Evolutionary conservation across 331 rosid species (phyloP), one percentile per base, ranked within the genome.

Genomic region (Acacia concinna): DNA sequence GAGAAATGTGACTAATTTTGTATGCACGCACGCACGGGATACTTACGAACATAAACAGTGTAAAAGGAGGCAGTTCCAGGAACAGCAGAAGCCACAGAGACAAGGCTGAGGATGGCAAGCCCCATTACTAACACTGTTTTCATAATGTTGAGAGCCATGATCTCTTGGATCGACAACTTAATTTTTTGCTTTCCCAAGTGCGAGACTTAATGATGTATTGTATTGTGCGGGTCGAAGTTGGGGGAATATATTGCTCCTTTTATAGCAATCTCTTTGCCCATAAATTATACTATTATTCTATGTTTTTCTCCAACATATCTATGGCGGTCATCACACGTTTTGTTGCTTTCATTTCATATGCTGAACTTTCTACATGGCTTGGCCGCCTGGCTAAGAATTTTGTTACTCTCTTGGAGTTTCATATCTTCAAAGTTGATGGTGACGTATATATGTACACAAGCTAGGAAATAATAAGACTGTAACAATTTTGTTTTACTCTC

Each of bases 1-100:
- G 59, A 51, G 25, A 51, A 20, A 51, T 51, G 59, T 0, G 62
- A 54, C 28, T 54, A 21, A n/a, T 6, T n/a, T n/a, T n/a, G n/a
- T n/a, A n/a, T n/a, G n/a, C n/a, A n/a, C n/a, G n/a, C n/a, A n/a
- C n/a, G n/a, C n/a, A 20, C n/a, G 3, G 62, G 35, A 31, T 15
- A 76, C 79, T 63, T 35, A 63, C 79, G 72, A 63, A 46, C 62
- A 30, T 76, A 76, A 28, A 5, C 25, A 11, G 62, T 63, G 23
- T 76, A 76, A 44, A 43, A 76, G 37, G 79, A 44, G 25, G 79
- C 79, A 20, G 79, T 76, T 63, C 79, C 79, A 8, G 79, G 5
- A 41, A 31, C 46, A 43, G 79, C 79, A 3, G 63, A 76, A 20
- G 79, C 5, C 18, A 30, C 21, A 2, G 71, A 75, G 62, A 43